Base-by-base conservation (phyloP, 2,329 filamentous ascomycete species). In the Purpureocillium lavendulum region DNA sequence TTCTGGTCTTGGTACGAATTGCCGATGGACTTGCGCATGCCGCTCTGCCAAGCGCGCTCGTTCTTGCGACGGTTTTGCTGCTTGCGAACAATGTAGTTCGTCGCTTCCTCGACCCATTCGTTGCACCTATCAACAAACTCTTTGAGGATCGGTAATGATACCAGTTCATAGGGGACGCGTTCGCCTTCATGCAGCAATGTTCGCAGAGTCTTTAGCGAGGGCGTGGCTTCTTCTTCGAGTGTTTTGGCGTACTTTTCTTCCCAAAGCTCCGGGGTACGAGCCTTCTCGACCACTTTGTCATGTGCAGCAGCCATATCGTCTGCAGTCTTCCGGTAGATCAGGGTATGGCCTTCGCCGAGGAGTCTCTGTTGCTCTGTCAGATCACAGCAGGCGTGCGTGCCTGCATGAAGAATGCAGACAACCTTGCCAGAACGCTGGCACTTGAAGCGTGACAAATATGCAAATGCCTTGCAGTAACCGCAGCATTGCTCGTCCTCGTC, bases 401-500 rank as follows among this genome's bases (percentile, higher is more conserved):
- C 89, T 24, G 87, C 85, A 60, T 97, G 90, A 11, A 82, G 63
- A 35, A 96, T 68, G 55, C 92, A 98, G 39, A 94, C 61, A 4
- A 86, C 75, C 60, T 89, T 96, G 50, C 82, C 84, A 3, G 84
- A 83, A 47, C 80, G 84, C 42, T 82, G 69, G 59, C 92, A 98
- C 50, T 84, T 82, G 61, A 94, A 94, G 49, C 90, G 82, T 24
- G 92, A 95, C 18, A 97, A 70, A 60, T 90, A 97, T 55, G 84
- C 82, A 62, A 89, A 97, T 0, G 83, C 78, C 61, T 97, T 97
- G 75, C 92, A 98, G 61, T 87, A 86, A 32, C 74, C 73, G 66
- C 92, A 98, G 65, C 92, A 97, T 45, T 92, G 86, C 58, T 94
- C 88, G 49, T 96, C 88, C 48, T 97, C 90, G 55, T 98, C 92